phyloP scores from a whole-genome alignment of 805 yeast species.

The Suhomyces kilbournensis region DNA sequence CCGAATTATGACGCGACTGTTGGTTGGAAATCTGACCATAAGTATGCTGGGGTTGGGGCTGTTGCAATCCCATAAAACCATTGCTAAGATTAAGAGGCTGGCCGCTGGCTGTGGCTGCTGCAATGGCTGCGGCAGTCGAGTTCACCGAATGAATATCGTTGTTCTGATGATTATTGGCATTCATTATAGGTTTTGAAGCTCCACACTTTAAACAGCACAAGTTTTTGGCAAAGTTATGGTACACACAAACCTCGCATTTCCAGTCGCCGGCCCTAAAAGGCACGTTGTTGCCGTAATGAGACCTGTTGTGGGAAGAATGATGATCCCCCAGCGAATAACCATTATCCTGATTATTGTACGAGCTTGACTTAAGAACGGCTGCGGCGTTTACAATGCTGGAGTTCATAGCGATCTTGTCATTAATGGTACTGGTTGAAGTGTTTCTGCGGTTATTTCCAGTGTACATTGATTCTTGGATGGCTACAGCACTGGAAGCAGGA shows the following conservation, averaged over 20 bases:
- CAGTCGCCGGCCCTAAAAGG: constrained; percentile 97
- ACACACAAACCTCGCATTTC: constrained; percentile 85
- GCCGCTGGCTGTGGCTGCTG: constrained; percentile 48
- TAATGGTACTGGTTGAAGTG: constrained; percentile 5
- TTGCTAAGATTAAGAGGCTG: constrained; percentile 40
- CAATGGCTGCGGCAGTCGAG: constrained; percentile 45
- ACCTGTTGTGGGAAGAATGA: constrained; percentile 12
- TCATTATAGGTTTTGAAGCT: constrained; percentile 53
- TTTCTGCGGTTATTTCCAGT: constrained; percentile 5
- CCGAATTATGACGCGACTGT: constrained; percentile 11
- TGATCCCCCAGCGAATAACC: constrained; percentile 8
- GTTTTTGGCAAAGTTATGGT: constrained; percentile 92
- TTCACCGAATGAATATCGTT: constrained; percentile 32
- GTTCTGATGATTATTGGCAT: constrained; percentile 12
- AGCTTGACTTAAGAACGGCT: constrained; percentile 5
- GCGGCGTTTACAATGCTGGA: constrained; percentile 12
- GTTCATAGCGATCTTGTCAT: constrained; percentile 15
- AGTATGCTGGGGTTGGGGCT: constrained; percentile 31
- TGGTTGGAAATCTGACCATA: constrained; percentile 3
- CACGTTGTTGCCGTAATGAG: constrained; percentile 48
- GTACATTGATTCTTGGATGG: constrained; percentile 62
- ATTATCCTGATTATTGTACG: constrained; percentile 2
- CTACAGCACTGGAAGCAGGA: constrained; percentile 73
- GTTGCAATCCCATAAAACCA: constrained; percentile 31
- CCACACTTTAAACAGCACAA: constrained; percentile 86